phyloP scores from a whole-genome alignment of 2,329 filamentous ascomycete species.

The Daldinia sp. region DNA sequence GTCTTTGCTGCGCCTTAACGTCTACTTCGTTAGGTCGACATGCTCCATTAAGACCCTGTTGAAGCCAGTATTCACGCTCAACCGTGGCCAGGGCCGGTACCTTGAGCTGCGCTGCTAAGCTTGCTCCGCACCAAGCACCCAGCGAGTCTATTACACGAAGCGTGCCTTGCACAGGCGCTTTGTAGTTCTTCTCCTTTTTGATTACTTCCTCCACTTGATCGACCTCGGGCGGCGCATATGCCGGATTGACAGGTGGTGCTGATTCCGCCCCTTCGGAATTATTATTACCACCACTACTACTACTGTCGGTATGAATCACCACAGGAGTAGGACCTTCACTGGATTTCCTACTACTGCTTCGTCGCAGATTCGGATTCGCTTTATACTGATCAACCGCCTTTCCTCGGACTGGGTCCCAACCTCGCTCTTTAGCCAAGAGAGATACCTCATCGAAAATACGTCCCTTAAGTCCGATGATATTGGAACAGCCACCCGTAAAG shows the following conservation, averaged over 20 bases:
- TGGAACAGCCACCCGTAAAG: constrained; percentile 84
- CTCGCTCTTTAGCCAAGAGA: constrained; percentile 72
- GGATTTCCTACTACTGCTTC: constrained; percentile 47
- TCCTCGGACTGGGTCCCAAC: constrained; percentile 83
- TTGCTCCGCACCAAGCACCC: constrained; percentile 81
- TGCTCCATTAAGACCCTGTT: constrained; percentile 74
- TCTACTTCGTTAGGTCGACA: constrained; percentile 70
- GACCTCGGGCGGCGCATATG: constrained; percentile 60
- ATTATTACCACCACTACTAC: constrained; percentile 36
- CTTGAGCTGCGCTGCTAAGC: constrained; percentile 75
- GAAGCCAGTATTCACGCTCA: constrained; percentile 77
- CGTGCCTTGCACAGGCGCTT: constrained; percentile 63
- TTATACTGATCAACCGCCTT: constrained; percentile 71
- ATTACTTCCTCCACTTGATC: constrained; percentile 72
- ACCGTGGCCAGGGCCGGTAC: constrained; percentile 76
- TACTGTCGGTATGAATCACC: constrained; percentile 33
- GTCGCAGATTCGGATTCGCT: constrained; percentile 59
- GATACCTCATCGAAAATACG: constrained; percentile 82
- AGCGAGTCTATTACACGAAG: constrained; percentile 76
- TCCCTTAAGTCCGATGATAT: constrained; percentile 81
- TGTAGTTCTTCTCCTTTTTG: constrained; percentile 58
- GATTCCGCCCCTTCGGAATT: constrained; percentile 50
- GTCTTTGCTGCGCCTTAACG: constrained; percentile 66
- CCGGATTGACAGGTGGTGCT: constrained; percentile 55
- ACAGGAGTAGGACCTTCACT: constrained; percentile 42